Percentiles rank a stretch among this genome's conserved stretches.
Conservation (phyloP, 2,329 filamentous ascomycete genomes). For the Plectosphaerella sp. region DNA sequence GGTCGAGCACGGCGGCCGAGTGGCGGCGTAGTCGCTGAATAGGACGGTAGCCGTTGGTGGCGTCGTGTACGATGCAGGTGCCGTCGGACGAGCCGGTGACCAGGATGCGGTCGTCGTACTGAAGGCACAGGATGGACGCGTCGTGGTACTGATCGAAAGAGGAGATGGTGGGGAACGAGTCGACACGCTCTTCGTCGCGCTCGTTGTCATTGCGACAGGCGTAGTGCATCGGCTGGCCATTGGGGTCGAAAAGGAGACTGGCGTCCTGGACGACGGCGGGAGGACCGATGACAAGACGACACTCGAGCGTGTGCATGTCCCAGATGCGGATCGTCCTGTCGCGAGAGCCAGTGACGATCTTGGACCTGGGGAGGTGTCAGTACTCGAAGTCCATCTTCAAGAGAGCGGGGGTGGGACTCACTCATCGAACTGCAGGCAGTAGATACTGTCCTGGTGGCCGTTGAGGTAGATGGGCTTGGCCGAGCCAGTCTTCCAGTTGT, state of each 20-base stretch:
- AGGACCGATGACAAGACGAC: slow-evolving; percentile 81
- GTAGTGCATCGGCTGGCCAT: slow-evolving; percentile 49
- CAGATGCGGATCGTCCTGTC: slow-evolving; percentile 95
- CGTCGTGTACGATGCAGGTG: slow-evolving; percentile 86
- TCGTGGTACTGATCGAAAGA: slow-evolving; percentile 70
- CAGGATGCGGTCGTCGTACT: slow-evolving; percentile 89
- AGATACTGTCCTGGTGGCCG: slow-evolving; percentile 92
- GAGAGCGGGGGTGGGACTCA: slow-evolving; percentile 36
- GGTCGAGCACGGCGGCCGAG: slow-evolving; percentile 83
- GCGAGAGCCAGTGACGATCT: slow-evolving; percentile 94
- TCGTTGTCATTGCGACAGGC: slow-evolving; percentile 49
- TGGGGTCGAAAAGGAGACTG: slow-evolving; percentile 45
- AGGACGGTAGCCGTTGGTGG: slow-evolving; percentile 73
- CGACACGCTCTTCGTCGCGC: slow-evolving; percentile 24
- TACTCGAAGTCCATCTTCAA: background rate
- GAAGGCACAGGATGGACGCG: slow-evolving; percentile 89
- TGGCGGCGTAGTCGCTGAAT: slow-evolving; percentile 75
- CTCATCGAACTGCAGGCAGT: slow-evolving; percentile 98
- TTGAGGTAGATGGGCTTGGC: slow-evolving; percentile 84
- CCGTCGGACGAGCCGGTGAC: slow-evolving; percentile 93
- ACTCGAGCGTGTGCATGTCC: slow-evolving; percentile 87
- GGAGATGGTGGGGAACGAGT: slow-evolving; percentile 48
- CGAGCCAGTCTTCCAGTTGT: slow-evolving; percentile 74
- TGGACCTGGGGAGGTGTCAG: slow-evolving; percentile 57
- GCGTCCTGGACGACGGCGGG: slow-evolving; percentile 55